Evolutionary conservation across 257 asterid genomes (phyloP).

Genomic region (Prunella vulgaris): DNA sequence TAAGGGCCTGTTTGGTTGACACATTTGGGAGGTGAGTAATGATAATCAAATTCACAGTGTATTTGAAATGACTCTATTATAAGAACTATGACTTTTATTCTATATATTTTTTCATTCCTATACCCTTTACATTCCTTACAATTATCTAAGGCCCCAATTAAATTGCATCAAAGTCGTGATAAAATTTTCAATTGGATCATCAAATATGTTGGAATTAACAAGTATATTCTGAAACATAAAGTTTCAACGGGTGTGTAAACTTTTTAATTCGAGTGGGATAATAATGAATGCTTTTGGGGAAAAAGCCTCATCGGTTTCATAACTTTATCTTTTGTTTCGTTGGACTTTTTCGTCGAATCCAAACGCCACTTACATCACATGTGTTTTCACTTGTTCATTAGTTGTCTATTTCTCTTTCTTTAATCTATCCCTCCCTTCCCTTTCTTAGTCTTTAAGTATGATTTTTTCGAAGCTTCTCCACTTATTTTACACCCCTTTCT

Average conservation of each 20-base stretch:
- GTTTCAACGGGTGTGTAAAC: neutral
- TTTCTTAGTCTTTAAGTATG: conserved; percentile 25
- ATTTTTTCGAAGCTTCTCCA: neutral
- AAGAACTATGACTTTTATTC: too few species aligned
- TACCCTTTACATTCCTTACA: too few species aligned
- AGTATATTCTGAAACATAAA: neutral
- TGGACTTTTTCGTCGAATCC: conserved; percentile 13
- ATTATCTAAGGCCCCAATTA: too few species aligned
- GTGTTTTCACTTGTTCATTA: neutral
- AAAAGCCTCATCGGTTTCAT: conserved; percentile 7
- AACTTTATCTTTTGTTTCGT: conserved; percentile 14
- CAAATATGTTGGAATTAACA: neutral
- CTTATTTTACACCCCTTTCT: neutral
- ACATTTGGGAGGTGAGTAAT: too few species aligned
- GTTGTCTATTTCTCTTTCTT: neutral
- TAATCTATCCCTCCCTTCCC: neutral
- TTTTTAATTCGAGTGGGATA: conserved; percentile 8
- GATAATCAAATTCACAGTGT: too few species aligned
- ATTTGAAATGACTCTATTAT: too few species aligned
- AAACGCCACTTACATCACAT: neutral
- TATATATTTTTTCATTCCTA: too few species aligned
- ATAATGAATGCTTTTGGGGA: neutral
- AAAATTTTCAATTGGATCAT: neutral
- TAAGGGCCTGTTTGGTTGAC: too few species aligned
- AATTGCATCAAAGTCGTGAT: too few species aligned